Conservation (phyloP, 23 red algal genomes). For the Gracilaria vermiculophylla region DNA sequence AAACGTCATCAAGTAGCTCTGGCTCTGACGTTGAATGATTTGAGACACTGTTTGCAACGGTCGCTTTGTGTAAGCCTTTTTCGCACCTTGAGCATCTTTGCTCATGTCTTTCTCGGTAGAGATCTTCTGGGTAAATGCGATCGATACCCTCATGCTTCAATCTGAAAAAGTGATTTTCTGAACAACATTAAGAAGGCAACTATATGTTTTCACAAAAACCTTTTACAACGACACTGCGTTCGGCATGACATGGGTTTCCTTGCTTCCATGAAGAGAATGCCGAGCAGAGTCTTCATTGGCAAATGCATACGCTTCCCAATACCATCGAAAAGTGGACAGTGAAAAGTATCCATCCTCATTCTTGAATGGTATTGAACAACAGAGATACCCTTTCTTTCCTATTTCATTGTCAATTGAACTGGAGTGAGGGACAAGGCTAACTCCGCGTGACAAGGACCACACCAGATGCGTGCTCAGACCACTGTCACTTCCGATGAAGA, state of each 20-base stretch:
- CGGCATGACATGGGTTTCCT: not conserved
- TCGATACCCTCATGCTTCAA: too few species aligned
- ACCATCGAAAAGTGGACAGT: slow-evolving; percentile 7
- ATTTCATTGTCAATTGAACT: slow-evolving; percentile 34
- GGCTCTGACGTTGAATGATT: not conserved
- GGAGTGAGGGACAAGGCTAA: slow-evolving; percentile 40
- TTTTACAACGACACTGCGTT: not conserved
- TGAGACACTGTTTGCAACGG: not conserved
- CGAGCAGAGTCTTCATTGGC: slow-evolving; percentile 21
- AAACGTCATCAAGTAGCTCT: not conserved
- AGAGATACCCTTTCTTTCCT: slow-evolving; percentile 45
- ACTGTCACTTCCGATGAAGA: slow-evolving; percentile 58
- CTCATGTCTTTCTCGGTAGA: too few species aligned
- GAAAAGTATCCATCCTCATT: slow-evolving; percentile 47
- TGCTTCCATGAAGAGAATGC: not conserved
- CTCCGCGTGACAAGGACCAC: slow-evolving; percentile 34
- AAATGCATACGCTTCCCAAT: slow-evolving; percentile 40
- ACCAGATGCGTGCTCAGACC: slow-evolving; percentile 53
- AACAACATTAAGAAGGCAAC: too few species aligned
- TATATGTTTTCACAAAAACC: not conserved
- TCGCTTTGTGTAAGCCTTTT: too few species aligned
- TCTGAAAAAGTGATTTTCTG: too few species aligned
- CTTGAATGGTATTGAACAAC: slow-evolving; percentile 48
- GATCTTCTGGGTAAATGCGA: too few species aligned
- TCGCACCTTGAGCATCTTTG: too few species aligned